Percentiles rank a stretch among this genome's conserved stretches.
Conservation (phyloP, 495 filamentous ascomycete genomes). For the Neurospora tetrasperma region DNA sequence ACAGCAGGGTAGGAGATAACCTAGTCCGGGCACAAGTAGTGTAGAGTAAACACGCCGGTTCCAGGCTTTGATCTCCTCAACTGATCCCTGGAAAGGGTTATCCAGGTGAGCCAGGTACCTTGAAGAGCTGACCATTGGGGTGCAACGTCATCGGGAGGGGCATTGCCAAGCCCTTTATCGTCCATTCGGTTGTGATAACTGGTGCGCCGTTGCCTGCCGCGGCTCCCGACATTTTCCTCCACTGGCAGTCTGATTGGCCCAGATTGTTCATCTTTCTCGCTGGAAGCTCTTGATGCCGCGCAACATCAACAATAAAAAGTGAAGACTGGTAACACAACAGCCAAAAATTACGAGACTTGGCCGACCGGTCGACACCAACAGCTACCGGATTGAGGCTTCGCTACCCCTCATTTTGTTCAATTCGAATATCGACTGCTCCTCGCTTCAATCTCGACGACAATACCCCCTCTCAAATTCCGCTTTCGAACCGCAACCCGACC, state of each 20-base stretch:
- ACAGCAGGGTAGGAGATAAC: not conserved
- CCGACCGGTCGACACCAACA: not conserved
- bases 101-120: not conserved
- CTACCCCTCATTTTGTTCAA: not conserved
- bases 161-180: not conserved
- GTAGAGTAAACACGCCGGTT: not conserved
- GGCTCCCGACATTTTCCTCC: not conserved
- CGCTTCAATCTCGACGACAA: not conserved
- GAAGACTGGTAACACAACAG: not conserved
- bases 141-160: not conserved
- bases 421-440: not conserved
- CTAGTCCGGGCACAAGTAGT: too few species aligned
- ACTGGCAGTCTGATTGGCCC: not conserved
- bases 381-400: not conserved
- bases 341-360: not conserved
- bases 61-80: not conserved
- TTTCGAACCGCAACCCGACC: not conserved
- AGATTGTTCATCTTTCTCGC: not conserved
- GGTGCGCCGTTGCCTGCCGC: not conserved
- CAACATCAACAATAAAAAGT: not conserved
- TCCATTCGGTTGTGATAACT: too few species aligned
- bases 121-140: not conserved
- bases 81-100: not conserved
- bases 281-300: not conserved
- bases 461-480: not conserved